Base-by-base conservation (phyloP, 2,329 filamentous ascomycete species). In the Talaromyces sp. region DNA sequence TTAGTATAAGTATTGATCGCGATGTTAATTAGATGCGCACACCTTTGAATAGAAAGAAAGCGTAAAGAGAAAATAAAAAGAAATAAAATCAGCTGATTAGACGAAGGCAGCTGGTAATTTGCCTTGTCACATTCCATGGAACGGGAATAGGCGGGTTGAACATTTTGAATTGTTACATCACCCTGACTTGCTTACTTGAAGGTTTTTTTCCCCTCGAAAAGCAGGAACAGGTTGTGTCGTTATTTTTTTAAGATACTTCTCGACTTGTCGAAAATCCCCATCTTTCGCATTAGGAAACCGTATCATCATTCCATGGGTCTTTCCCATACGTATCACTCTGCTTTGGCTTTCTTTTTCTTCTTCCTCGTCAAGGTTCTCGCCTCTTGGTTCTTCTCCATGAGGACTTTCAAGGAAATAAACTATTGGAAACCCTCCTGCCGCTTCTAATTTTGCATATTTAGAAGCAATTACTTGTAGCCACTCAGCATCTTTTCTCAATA, bases 281-380 rank as follows among this genome's bases (percentile, higher is more conserved):
- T 62, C 61, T 6, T 52, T 52, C n/a, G 34, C 34, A 44, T 44
- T 23, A n/a, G 30, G 23, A 28, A 59, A 62, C 10, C 33, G 54
- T 34, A 59, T 59, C 61, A 62, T 62, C 57, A 53, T 62, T n/a
- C 57, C 61, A 42, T 62, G 61, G 16, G 50, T 52, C 18, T 62
- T 59, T 14, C 33, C 31, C 57, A 57, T 33, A 33, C 51, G 57
- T 52, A 59, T 23, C 27, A 54, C 34, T 16, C 8, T 56, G 14
- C 9, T 18, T 28, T 52, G 51, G 14, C 33, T 23, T 10, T 31
- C 4, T 18, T 56, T 30, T 28, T n/a, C 12, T 31, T 9, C 8
- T 23, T 33, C 10, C 12, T 52, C 36, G 23, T 31, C 42, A 16
- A 51, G 40, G 4, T 23, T 36, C 42, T 27, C 10, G n/a, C 3